Conservation (phyloP, 2,329 filamentous ascomycete species). For the Macroventuria anomochaeta region DNA sequence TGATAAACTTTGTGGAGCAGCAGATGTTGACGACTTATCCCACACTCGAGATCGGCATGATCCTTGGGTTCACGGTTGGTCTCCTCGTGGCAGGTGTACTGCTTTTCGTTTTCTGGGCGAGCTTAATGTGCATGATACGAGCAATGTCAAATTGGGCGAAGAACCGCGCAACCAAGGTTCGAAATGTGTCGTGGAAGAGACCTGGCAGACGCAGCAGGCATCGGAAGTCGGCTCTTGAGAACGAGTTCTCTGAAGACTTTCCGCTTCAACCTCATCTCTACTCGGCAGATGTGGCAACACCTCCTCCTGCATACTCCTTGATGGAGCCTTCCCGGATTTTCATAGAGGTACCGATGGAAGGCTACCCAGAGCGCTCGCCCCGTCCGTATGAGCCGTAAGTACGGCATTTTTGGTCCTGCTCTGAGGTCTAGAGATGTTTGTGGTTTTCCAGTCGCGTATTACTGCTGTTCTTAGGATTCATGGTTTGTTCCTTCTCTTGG, state of each 20-base stretch:
- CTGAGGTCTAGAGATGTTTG: too few species aligned
- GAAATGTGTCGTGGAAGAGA: not conserved
- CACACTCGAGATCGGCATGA: not conserved
- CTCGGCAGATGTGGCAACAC: not conserved
- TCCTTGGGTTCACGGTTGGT: not conserved
- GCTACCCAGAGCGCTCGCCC: too few species aligned
- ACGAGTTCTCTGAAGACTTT: not conserved
- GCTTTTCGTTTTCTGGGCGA: too few species aligned
- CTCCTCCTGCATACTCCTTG: not conserved
- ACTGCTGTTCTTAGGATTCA: constrained; percentile 2
- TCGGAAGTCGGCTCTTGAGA: too few species aligned
- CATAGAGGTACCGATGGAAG: not conserved
- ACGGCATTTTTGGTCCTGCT: too few species aligned
- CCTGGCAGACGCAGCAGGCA: not conserved
- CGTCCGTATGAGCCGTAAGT: too few species aligned
- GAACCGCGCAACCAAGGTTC: not conserved
- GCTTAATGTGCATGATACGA: too few species aligned
- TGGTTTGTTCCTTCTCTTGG: constrained; percentile 31
- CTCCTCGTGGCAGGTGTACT: too few species aligned
- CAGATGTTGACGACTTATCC: not conserved
- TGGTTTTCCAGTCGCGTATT: not conserved
- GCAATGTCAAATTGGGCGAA: not conserved
- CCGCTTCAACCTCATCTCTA: not conserved
- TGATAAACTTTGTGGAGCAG: not conserved
- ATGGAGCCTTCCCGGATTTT: not conserved